Conservation (phyloP, 176 grass and related monocot species). For the Chrysopogon serrulatus region DNA sequence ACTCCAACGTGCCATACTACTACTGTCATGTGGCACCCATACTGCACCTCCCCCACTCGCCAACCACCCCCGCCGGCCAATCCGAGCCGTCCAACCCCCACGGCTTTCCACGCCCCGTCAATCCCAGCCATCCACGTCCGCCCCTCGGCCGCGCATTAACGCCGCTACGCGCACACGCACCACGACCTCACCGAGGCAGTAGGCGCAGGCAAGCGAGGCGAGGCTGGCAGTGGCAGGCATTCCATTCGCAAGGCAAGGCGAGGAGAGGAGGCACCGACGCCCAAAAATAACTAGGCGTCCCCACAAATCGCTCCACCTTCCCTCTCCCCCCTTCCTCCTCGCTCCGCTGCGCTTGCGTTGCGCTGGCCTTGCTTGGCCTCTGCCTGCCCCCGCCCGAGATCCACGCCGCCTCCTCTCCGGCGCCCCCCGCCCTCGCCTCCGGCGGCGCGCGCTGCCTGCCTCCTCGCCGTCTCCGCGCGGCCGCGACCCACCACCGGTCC, state of each 20-base stretch:
- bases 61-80: neutral
- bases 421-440: neutral
- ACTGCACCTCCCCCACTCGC: neutral
- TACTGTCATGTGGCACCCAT: neutral
- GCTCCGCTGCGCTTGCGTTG: neutral
- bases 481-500: neutral
- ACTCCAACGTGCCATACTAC: neutral
- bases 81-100: neutral
- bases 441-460: conserved; percentile 1
- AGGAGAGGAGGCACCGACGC: conserved; percentile 34
- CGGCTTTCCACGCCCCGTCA: neutral
- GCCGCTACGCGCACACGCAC: conserved; percentile 25
- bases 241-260: neutral
- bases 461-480: neutral
- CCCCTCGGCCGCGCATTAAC: too few relatives aligned
- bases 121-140: neutral
- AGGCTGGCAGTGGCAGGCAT: neutral
- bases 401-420: neutral
- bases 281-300: conserved; percentile 53
- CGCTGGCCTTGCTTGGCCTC: too few relatives aligned
- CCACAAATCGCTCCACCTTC: conserved; percentile 28
- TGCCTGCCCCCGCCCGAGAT: conserved; percentile 30
- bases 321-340: neutral
- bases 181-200: neutral
- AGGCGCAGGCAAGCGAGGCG: neutral